These are phyloP conservation scores for Exsudoporus floridanus DNA, from an alignment of 1,284 basidiomycete species.

Conservation along the genomic window DNA sequence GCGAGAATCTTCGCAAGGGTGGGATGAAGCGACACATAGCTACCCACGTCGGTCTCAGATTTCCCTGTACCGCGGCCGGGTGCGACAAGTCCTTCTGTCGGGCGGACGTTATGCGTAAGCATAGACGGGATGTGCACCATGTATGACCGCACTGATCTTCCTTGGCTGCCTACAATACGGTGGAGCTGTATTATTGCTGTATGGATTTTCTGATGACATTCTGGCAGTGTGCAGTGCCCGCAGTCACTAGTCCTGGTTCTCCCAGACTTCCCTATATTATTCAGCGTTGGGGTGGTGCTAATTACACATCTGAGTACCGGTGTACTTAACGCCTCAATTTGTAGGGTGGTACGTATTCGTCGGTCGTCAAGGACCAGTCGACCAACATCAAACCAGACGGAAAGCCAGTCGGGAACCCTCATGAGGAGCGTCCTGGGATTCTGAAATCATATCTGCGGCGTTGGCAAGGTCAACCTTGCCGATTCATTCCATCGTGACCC, in stretches of 20 bases:
- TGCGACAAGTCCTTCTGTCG: constrained; percentile 16
- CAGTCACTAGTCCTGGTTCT: neutral
- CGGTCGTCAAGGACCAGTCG: neutral
- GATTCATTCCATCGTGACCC: neutral
- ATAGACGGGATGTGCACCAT: neutral
- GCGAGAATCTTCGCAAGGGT: neutral
- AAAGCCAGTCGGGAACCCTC: neutral
- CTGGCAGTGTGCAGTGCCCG: no score
- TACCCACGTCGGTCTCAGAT: neutral
- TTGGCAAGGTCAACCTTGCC: neutral
- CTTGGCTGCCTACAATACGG: neutral
- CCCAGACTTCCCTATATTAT: neutral
- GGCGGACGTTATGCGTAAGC: constrained; percentile 4
- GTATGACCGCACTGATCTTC: neutral
- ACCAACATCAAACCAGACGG: no score
- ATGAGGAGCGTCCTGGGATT: neutral
- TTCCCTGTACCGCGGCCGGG: neutral
- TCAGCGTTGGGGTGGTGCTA: neutral
- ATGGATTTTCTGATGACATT: neutral
- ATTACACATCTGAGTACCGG: neutral
- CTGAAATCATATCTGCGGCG: no score
- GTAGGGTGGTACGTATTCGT: neutral
- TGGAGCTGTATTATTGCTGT: neutral
- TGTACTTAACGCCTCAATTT: no score
- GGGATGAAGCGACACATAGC: constrained; percentile 5